A percentile compares a stretch with the other conserved stretches of the same genome.
Evolutionary conservation across 352 stramenopile genomes (phyloP).

Genomic region (Aphanomyces invadans): DNA sequence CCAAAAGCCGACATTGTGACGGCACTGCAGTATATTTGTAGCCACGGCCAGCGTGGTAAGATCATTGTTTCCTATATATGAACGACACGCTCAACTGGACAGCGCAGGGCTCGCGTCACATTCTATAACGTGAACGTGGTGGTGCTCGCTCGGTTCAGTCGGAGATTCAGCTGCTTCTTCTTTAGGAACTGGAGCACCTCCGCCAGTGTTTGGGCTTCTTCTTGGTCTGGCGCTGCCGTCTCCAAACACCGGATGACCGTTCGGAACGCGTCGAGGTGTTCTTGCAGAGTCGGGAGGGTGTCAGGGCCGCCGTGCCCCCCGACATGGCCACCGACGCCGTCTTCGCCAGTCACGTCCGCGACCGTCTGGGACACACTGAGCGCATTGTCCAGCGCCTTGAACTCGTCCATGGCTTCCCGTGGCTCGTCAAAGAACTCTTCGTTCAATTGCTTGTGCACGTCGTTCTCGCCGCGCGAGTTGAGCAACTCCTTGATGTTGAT

Average conservation of each 20-base stretch:
- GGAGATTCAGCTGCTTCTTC: slow-evolving; percentile 82
- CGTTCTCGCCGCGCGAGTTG: slow-evolving; percentile 84
- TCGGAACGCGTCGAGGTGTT: slow-evolving; percentile 79
- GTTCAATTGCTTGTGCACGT: slow-evolving; percentile 84
- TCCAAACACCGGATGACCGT: slow-evolving; percentile 82
- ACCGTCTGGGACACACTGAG: slow-evolving; percentile 30
- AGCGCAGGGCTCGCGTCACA: too few relatives aligned
- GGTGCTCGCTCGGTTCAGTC: slow-evolving; percentile 79
- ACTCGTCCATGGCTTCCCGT: slow-evolving; percentile 74
- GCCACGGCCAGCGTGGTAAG: background rate
- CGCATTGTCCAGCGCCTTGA: slow-evolving; percentile 53
- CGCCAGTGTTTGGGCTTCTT: slow-evolving; percentile 55
- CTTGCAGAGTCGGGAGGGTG: slow-evolving; percentile 39
- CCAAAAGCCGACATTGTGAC: background rate
- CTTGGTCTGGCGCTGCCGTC: slow-evolving; percentile 24
- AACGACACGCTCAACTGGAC: background rate
- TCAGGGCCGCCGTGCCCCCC: slow-evolving; percentile 32
- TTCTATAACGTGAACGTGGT: slow-evolving; percentile 76
- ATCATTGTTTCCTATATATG: slow-evolving; percentile 6
- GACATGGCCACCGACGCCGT: slow-evolving; percentile 27
- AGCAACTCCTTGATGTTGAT: slow-evolving; percentile 84
- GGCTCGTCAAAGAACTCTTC: slow-evolving; percentile 84
- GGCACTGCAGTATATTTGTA: background rate
- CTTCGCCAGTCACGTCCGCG: slow-evolving; percentile 60
- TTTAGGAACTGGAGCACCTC: slow-evolving; percentile 81